Base-by-base conservation (phyloP, 805 yeast genomes). In the Dipodascus albidus region DNA sequence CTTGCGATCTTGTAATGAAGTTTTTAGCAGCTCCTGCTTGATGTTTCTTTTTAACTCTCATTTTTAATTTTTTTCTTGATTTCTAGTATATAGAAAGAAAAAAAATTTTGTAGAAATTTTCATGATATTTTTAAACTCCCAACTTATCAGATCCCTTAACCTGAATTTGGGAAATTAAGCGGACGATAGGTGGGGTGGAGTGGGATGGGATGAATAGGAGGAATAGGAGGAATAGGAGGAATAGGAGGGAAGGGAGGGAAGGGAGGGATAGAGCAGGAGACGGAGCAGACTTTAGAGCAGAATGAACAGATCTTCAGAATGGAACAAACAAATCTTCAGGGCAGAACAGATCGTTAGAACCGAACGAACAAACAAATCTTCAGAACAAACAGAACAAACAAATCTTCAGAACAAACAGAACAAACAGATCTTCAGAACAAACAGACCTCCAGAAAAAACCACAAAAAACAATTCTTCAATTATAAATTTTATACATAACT, bases 1-100 rank as follows among this genome's bases (percentile, higher is more conserved):
- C 99, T 69, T 88, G 96, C 0, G 96, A 84, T 71, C 99, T 80
- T 49, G 97, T 90, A 66, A 93, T 78, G 71, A 84, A 93, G 70
- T 88, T 87, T 72, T 83, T 87, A 58, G 96, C 96, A 62, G 87
- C 87, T 70, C 97, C 97, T 52, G 83, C 70, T 57, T 84, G 58
- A 62, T 89, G 87, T 74, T 77, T 89, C 83, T 82, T 88, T 77
- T 84, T 85, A 60, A 87, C 82, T 72, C 78, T 79, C 61, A 62
- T 65, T 33, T 35, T 57, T 48, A 57, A 11, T 8, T 50, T n/a
- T 14, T 2, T 22, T 19, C 9, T 17, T 17, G 48, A 23, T 17
- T n/a, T n/a, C 33, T n/a, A 21, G 24, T 23, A 21, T 35, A 21
- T 19, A 53, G 21, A 9, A 17, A 22, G 17, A 20, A 52, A 19